phyloP scores from a whole-genome alignment of 2,329 filamentous ascomycete species.

The Fusarium sp. region DNA sequence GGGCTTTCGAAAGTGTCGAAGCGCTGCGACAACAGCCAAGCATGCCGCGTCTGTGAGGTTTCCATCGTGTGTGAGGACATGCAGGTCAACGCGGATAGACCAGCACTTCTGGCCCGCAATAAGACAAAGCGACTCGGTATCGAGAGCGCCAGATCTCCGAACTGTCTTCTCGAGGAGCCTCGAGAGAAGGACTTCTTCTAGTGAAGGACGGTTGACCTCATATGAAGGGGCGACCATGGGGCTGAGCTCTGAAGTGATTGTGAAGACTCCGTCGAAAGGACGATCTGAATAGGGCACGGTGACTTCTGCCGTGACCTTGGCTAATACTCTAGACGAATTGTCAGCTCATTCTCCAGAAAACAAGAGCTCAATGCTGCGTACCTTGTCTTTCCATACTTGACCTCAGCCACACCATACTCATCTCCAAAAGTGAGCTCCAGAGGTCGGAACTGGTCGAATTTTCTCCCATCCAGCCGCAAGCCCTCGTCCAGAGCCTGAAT shows the following conservation, averaged over 20 bases:
- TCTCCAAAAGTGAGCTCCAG: conserved; percentile 86
- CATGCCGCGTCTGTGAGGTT: conserved; percentile 89
- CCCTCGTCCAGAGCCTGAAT: conserved; percentile 84
- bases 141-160: conserved; percentile 89
- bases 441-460: conserved; percentile 82
- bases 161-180: conserved; percentile 94
- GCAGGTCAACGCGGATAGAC: conserved; percentile 89
- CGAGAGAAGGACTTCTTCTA: conserved; percentile 87
- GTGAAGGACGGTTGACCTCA: conserved; percentile 85
- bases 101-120: conserved; percentile 92
- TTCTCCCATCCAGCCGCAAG: conserved; percentile 85
- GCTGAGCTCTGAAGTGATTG: conserved; percentile 89
- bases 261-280: conserved; percentile 95
- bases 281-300: conserved; percentile 87
- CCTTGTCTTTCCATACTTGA: conserved; percentile 91
- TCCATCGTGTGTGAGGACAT: conserved; percentile 91
- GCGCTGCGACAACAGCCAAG: conserved; percentile 85
- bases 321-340: conserved; percentile 73
- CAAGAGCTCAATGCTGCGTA: conserved; percentile 51
- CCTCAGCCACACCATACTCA: conserved; percentile 90
- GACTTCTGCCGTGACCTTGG: conserved; percentile 89
- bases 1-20: conserved; percentile 91
- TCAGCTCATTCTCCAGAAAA: conserved; percentile 15
- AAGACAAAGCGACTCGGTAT: conserved; percentile 96
- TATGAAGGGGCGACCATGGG: conserved; percentile 93